These are phyloP conservation scores for Santalum album DNA, from an alignment of 164 flowering plant species.

Conservation along the genomic window DNA sequence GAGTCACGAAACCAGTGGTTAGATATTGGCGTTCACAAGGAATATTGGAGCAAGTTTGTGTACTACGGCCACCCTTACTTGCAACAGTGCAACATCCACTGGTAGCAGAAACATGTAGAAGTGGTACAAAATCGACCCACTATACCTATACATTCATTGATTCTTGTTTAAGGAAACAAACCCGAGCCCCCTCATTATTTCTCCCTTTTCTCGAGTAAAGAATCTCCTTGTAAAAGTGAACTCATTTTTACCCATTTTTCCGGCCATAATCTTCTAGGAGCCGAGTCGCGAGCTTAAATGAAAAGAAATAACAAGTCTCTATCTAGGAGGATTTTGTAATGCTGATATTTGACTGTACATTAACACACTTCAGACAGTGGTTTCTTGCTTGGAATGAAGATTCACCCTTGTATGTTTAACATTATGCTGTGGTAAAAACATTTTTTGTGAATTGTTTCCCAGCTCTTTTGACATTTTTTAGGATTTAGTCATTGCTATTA, in stretches of 20 bases:
- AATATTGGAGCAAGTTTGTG: conserved; percentile 64
- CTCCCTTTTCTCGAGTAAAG: conserved; percentile 6
- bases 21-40: conserved; percentile 68
- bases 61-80: conserved; percentile 55
- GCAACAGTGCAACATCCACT: conserved; percentile 82
- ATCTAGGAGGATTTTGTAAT: conserved; percentile 3
- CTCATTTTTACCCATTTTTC: conserved; percentile 10
- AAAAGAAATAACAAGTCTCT: conserved; percentile 13
- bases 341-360: conserved; percentile 5
- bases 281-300: conserved; percentile 15
- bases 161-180: conserved; percentile 5
- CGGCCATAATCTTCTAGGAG: conserved; percentile 16
- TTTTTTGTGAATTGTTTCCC: too few relatives aligned
- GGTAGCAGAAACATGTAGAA: conserved; percentile 14
- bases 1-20: conserved; percentile 92
- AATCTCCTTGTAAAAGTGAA: conserved; percentile 21
- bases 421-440: too few relatives aligned
- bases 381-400: too few relatives aligned
- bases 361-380: conserved; percentile 7
- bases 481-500: too few relatives aligned
- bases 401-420: too few relatives aligned
- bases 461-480: too few relatives aligned
- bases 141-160: conserved; percentile 1
- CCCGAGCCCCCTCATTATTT: not conserved
- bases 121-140: conserved; percentile 2